A percentile compares a stretch with the other conserved stretches of the same genome.
Conservation (phyloP, 495 filamentous ascomycete genomes). For the Apiosordaria backusii region DNA sequence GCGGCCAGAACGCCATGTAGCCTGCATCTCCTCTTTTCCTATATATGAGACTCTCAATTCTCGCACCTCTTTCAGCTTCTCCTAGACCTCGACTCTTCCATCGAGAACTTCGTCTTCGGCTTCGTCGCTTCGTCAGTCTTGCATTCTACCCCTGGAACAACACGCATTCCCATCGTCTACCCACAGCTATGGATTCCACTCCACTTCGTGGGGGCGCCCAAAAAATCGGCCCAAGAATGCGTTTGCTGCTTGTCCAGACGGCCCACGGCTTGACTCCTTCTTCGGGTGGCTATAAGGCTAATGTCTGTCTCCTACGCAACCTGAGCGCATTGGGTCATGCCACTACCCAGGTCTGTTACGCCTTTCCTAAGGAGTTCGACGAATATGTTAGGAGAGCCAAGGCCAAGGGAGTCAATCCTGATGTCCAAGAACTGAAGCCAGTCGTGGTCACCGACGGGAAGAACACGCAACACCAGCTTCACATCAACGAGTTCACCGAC, state of each 20-base stretch:
- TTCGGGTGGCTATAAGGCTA: conserved; percentile 34
- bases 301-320: conserved; percentile 26
- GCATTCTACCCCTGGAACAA: not conserved
- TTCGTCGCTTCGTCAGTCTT: not conserved
- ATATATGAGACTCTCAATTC: not conserved
- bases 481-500: conserved; percentile 27
- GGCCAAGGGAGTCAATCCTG: conserved; percentile 23
- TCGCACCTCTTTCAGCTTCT: not conserved
- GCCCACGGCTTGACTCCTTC: conserved; percentile 32
- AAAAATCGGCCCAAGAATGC: conserved; percentile 10
- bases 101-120: not conserved
- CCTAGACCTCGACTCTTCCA: not conserved
- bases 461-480: conserved; percentile 3
- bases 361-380: conserved; percentile 21
- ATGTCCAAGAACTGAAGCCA: conserved; percentile 3
- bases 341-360: conserved; percentile 31
- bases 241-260: conserved; percentile 34
- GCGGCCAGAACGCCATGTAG: not conserved
- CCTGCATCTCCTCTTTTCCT: not conserved
- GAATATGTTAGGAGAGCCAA: conserved; percentile 15
- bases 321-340: conserved; percentile 21
- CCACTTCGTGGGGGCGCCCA: not conserved
- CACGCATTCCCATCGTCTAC: not conserved
- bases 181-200: not conserved
- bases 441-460: conserved; percentile 13